phyloP scores from a whole-genome alignment of 495 filamentous ascomycete species.

The Penicillium verhagenii region DNA sequence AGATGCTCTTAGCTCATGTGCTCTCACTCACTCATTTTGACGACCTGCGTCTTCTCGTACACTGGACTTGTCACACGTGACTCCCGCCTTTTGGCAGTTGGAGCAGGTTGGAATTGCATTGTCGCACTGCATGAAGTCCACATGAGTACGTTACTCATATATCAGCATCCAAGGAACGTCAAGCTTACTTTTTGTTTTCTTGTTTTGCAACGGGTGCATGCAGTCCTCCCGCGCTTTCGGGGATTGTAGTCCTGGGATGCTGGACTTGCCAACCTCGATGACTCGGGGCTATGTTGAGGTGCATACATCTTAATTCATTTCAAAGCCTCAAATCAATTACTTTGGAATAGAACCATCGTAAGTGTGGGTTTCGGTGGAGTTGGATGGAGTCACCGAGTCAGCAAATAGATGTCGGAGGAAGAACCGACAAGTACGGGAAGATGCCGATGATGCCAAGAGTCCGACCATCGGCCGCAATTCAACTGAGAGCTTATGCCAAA shows the following conservation, averaged over 20 bases:
- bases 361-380: no score
- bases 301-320: slow-evolving; percentile 19
- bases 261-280: slow-evolving; percentile 24
- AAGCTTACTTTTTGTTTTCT: slow-evolving; percentile 48
- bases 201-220: slow-evolving; percentile 52
- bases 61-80: slow-evolving; percentile 47
- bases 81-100: slow-evolving; percentile 50
- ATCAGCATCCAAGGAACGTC: not conserved
- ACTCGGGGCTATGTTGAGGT: slow-evolving; percentile 11
- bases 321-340: not conserved
- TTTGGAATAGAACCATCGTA: no score
- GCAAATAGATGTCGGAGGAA: slow-evolving; percentile 3
- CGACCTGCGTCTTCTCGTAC: slow-evolving; percentile 44
- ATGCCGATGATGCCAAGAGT: slow-evolving; percentile 12
- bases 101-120: slow-evolving; percentile 48
- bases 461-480: no score
- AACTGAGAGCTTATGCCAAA: not conserved
- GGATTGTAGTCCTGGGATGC: slow-evolving; percentile 39
- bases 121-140: slow-evolving; percentile 31
- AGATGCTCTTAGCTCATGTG: no score
- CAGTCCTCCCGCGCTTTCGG: slow-evolving; percentile 51
- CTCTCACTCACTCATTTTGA: slow-evolving; percentile 44
- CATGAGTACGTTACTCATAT: not conserved
- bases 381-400: no score
- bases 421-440: not conserved